Evolutionary conservation across 202 grass and related monocot genomes (phyloP).

Genomic region (Hordeum pubiflorum): DNA sequence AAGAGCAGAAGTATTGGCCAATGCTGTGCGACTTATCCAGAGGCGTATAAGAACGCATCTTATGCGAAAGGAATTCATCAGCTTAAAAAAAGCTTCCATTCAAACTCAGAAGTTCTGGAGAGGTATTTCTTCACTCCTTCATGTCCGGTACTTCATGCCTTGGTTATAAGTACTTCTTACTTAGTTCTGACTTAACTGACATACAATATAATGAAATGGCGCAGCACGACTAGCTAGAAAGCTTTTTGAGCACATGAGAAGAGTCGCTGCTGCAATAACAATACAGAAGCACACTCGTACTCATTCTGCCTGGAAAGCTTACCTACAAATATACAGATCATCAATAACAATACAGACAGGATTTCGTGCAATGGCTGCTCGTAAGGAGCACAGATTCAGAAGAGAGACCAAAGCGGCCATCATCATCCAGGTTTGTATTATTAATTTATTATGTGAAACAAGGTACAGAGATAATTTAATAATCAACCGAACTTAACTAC

Average conservation of each 20-base stretch:
- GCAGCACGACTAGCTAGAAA: conserved; percentile 74
- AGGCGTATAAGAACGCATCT: conserved; percentile 81
- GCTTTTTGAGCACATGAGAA: conserved; percentile 61
- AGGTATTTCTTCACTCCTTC: conserved; percentile 40
- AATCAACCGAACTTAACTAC: not conserved
- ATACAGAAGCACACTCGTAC: conserved; percentile 78
- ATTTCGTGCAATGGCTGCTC: conserved; percentile 68
- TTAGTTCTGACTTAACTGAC: conserved; percentile 22
- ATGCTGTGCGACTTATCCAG: conserved; percentile 60
- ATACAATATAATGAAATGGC: conserved; percentile 19
- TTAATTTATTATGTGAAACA: not conserved
- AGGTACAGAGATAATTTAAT: not conserved
- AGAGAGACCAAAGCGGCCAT: conserved; percentile 65
- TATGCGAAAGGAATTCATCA: conserved; percentile 62
- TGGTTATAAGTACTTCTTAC: not conserved
- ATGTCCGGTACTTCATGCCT: not conserved
- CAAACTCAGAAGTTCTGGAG: conserved; percentile 80
- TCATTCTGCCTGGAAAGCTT: conserved; percentile 69
- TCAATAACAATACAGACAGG: conserved; percentile 69
- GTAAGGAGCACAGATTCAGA: conserved; percentile 62
- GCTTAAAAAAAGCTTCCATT: conserved; percentile 56
- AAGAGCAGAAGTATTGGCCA: conserved; percentile 82
- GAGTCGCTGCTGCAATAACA: conserved; percentile 76
- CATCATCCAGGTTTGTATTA: conserved; percentile 57
- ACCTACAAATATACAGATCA: conserved; percentile 45